A percentile compares a stretch with the other conserved stretches of the same genome.
These are phyloP conservation scores for Suaeda aralocaspica DNA, from an alignment of 148 eudicot genomes.

Conservation along the genomic window DNA sequence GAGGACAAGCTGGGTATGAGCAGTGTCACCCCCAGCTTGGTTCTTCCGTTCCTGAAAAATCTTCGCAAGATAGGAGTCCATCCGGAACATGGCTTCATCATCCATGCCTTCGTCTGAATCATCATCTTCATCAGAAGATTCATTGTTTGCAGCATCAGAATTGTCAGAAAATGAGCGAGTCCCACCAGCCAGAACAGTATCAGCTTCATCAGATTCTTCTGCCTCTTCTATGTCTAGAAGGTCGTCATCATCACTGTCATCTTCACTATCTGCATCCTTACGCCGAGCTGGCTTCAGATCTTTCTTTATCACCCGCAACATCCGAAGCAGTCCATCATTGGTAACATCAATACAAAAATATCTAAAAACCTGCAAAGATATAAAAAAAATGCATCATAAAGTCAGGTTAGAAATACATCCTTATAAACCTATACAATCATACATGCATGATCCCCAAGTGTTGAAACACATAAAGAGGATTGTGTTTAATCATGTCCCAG, in stretches of 20 bases:
- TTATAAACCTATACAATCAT: neutral
- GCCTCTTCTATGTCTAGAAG: constrained; percentile 64
- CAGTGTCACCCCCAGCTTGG: constrained; percentile 80
- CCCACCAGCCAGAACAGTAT: constrained; percentile 54
- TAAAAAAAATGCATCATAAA: neutral
- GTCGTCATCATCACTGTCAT: constrained; percentile 61
- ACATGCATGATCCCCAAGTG: neutral
- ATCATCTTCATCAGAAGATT: constrained; percentile 30
- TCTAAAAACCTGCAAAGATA: constrained; percentile 65
- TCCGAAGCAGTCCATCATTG: constrained; percentile 74
- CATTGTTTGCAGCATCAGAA: constrained; percentile 41
- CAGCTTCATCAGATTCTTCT: constrained; percentile 72
- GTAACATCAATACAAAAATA: constrained; percentile 65
- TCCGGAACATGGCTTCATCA: constrained; percentile 98
- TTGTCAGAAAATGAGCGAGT: constrained; percentile 45
- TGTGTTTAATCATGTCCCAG: neutral
- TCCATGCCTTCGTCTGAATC: constrained; percentile 90
- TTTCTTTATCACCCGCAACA: constrained; percentile 89
- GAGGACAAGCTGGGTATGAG: constrained; percentile 82
- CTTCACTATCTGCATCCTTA: constrained; percentile 52
- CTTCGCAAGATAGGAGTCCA: constrained; percentile 68
- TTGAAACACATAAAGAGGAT: neutral
- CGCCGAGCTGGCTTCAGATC: constrained; percentile 90
- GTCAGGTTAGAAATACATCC: neutral
- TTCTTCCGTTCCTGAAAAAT: constrained; percentile 72